Base-by-base conservation (phyloP, 139 green algal species). In the Desmodesmus armatus region DNA sequence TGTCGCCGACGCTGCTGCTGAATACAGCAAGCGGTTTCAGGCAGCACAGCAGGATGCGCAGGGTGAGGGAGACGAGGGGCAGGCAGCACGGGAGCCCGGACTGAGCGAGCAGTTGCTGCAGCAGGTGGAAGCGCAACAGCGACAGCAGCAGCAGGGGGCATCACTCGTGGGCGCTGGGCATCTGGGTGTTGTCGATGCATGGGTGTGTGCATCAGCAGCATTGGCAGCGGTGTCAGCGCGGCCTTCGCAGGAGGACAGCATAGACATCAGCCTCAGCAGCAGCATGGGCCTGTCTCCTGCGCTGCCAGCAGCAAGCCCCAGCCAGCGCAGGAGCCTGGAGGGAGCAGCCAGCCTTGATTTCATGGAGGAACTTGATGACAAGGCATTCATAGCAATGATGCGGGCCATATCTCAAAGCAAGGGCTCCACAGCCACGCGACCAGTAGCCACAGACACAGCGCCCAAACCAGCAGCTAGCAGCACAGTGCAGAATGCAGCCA, bases 281-380 rank as follows among this genome's bases (percentile, higher is more conserved):
- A 77, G 21, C 69, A 77, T 17, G 39, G 21, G 53, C 23, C 53
- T 77, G 33, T 27, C 27, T 77, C 2, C 37, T 25, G 23, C 66
- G 17, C 66, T n/a, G 35, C 33, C 15, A 13, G 35, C 35, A 74
- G 66, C 66, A 49, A 35, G 35, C 33, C 5, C 27, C 0, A 19
- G 35, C 37, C 49, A 29, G 17, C 49, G 74, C 17, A 35, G n/a
- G 33, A 82, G 74, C 29, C 13, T 82, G 19, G 74, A 79, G 43
- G 29, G 53, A 44, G 72, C 72, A 66, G 72, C 72, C 15, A 80
- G 73, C 49, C 49, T 80, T 1, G 73, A 51, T 37, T 82, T 82
- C 29, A 11, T 27, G 5, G n/a, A 47, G 27, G 76, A 82, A 44
- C 39, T 71, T 53, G 76, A 71, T 72, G 76, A 82, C 55, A 41